Base-by-base conservation (phyloP, 2,329 filamentous ascomycete species). In the Trichoderma endophyticum region DNA sequence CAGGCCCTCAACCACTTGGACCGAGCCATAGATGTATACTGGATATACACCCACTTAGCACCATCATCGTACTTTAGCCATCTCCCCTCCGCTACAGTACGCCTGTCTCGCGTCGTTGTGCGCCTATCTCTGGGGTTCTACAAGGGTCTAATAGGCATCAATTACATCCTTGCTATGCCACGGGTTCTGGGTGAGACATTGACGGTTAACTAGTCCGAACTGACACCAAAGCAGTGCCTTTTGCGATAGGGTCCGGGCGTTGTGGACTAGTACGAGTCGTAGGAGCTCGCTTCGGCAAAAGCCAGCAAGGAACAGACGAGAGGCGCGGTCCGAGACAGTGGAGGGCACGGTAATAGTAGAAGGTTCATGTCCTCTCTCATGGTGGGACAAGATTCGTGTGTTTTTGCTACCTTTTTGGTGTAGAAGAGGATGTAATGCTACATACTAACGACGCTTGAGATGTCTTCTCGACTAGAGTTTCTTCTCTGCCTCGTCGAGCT, bases 401-500 rank as follows among this genome's bases (percentile, higher is more conserved):
- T 34, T 21, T 60, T 7, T 34, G 14, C 9, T 57, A 28, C 24
- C 54, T 56, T 21, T 14, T 12, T 39, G 32, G 11, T 34, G 32
- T 11, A 21, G 34, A 12, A 3, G 8, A 30, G 11, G 6, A 34
- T 21, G 21, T 28, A 28, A n/a, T 28, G 15, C 18, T 15, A 21
- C 39, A 34, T 56, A 48, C 4, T 5, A 8, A 24, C 11, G 28
- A 14, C 1, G 18, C 8, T 11, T 1, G 9, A 30, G 28, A 8
- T 2, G 3, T 59, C 21, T n/a, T 32, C 3, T n/a, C 39, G n/a
- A n/a, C 48, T 48, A 70, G 21, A 70, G 57, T 4, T 72, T 72
- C 56, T 71, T 72, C 56, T 71, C 67, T n/a, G 77, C 68, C 54
- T 84, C 84, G 77, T 93, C 91, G 74, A 91, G 85, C 78, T 93